Conservation (phyloP, 306 rosid species). For the Fragaria iinumae region DNA sequence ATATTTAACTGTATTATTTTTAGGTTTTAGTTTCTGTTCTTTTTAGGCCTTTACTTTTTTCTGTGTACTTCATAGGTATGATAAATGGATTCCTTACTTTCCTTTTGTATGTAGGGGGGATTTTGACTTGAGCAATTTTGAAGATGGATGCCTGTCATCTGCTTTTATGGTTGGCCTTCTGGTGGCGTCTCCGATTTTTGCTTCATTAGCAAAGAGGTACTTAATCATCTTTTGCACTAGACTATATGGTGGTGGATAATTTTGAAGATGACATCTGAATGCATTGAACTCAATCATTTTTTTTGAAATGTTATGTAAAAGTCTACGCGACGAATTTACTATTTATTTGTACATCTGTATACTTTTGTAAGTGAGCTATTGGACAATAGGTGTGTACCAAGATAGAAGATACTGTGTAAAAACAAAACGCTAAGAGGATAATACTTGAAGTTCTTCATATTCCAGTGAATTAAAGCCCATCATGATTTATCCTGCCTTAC, state of each 20-base stretch:
- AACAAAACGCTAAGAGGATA: neutral
- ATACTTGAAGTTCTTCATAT: neutral
- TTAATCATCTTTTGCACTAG: neutral
- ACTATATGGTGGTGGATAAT: neutral
- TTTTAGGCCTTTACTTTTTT: neutral
- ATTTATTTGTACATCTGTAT: neutral
- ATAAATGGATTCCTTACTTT: slow-evolving; percentile 4
- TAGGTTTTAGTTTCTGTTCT: neutral
- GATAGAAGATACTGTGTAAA: neutral
- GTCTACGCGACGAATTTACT: neutral
- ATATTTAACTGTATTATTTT: neutral
- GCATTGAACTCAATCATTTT: neutral
- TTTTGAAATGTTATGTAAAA: neutral
- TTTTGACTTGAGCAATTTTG: slow-evolving; percentile 80
- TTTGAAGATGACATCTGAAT: neutral
- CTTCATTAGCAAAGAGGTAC: slow-evolving; percentile 83
- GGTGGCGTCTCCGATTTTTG: slow-evolving; percentile 86
- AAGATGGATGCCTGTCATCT: slow-evolving; percentile 89
- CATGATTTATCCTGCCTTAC: neutral
- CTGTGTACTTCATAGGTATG: neutral
- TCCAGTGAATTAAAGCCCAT: neutral
- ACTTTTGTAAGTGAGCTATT: neutral
- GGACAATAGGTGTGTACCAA: neutral
- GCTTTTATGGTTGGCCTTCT: slow-evolving; percentile 98
- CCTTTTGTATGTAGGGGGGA: slow-evolving; percentile 62